A percentile compares a stretch with the other conserved stretches of the same genome.
phyloP scores from a whole-genome alignment of 768 basidiomycete genomes.

The Leccinum ochraceum region DNA sequence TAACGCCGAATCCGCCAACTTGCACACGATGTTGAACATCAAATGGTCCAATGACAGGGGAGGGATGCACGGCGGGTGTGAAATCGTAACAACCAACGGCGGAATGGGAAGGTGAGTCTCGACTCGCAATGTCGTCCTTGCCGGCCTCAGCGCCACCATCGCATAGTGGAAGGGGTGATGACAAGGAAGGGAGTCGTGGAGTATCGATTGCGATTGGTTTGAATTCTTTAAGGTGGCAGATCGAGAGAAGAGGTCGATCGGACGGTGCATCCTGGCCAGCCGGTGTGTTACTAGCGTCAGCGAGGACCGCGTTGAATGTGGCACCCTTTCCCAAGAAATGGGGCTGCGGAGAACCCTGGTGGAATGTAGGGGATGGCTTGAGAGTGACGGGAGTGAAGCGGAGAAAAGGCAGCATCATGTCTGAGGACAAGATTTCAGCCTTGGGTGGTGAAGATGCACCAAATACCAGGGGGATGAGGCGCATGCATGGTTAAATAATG shows the following conservation, averaged over 20 bases:
- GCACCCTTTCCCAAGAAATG: constrained; percentile 8
- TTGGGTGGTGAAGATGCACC: neutral
- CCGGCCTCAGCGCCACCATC: neutral
- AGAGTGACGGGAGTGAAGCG: constrained; percentile 8
- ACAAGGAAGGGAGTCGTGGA: neutral
- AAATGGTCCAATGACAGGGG: constrained; percentile 30
- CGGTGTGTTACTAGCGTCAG: neutral
- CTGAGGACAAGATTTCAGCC: neutral
- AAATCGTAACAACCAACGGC: neutral
- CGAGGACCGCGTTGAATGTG: neutral
- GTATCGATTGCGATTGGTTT: neutral
- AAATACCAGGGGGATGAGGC: neutral
- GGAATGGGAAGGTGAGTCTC: neutral
- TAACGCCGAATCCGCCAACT: constrained; percentile 20
- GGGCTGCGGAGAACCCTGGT: neutral
- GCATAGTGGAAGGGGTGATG: neutral
- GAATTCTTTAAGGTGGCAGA: neutral
- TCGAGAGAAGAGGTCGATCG: neutral
- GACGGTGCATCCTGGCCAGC: neutral
- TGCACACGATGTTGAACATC: constrained; percentile 20
- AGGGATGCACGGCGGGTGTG: neutral
- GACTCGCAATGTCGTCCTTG: neutral
- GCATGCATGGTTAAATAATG: constrained; percentile 18
- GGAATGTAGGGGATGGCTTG: constrained; percentile 7
- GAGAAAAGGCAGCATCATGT: constrained; percentile 16